Base-by-base conservation (phyloP, 2,329 filamentous ascomycete species). In the Pyrenochaeta sp. region DNA sequence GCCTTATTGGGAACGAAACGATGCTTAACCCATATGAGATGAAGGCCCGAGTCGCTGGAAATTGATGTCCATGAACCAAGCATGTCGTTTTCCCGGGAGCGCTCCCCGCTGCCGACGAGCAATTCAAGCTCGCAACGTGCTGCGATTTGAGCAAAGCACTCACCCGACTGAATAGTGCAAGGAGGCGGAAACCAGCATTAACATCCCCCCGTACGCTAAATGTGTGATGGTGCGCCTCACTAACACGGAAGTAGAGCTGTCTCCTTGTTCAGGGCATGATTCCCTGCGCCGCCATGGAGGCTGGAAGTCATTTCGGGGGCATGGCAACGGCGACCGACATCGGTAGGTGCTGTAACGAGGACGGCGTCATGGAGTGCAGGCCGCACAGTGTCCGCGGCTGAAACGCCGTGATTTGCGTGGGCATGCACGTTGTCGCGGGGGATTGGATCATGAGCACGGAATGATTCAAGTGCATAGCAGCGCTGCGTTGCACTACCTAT, bases 201-300 rank as follows among this genome's bases (percentile, higher is more conserved):
- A 42, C 63, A n/a, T 69, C 69, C 71, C 69, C 72, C 71, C 71
- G 71, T 68, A 58, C 65, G 62, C 70, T 69, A 73, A 48, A 43
- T 2, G 19, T 54, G 42, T 52, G 50, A 58, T 63, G 40, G 60
- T 45, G 52, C 24, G 55, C 55, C 50, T 59, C 49, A 47, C 53
- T 48, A 58, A 56, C 60, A 52, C 34, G 57, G 64, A 51, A 51
- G 60, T 59, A 62, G 62, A 46, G 48, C 50, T 54, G 47, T 64
- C 51, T 52, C 58, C 54, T 49, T 37, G n/a, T 59, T 51, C 39
- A 28, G 48, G 46, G 45, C 45, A 61, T 50, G n/a, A 45, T 50
- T 46, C 54, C 50, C 52, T 54, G 51, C 39, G 44, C 53, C 44
- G 48, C 54, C 46, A 12, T 52, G 50, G 61, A 58, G 62, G 64